Conservation (phyloP, 768 basidiomycete species). For the Mycena polygramma region DNA sequence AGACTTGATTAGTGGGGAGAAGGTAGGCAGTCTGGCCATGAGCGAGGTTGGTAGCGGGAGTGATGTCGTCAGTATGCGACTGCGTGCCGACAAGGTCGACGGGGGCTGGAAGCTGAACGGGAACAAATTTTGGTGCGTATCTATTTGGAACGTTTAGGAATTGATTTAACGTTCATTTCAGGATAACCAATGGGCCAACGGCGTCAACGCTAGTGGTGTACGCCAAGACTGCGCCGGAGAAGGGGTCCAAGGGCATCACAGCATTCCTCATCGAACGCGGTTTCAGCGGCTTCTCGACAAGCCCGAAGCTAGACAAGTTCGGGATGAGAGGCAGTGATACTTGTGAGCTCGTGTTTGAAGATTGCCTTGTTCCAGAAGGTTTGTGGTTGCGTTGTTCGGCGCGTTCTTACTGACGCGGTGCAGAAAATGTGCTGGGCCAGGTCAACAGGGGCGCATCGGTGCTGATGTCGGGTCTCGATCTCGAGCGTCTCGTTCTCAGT, state of each 20-base stretch:
- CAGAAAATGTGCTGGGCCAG: constrained; percentile 88
- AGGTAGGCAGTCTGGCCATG: constrained; percentile 95
- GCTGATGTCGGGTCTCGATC: constrained; percentile 94
- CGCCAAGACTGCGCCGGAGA: constrained; percentile 85
- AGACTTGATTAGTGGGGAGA: constrained; percentile 82
- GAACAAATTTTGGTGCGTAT: constrained; percentile 89
- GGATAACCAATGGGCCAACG: constrained; percentile 95
- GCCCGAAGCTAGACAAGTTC: constrained; percentile 94
- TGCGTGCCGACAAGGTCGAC: constrained; percentile 82
- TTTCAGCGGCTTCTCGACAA: constrained; percentile 88
- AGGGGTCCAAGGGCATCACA: constrained; percentile 90
- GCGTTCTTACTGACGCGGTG: constrained; percentile 11
- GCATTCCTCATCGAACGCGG: constrained; percentile 90
- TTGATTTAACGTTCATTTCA: constrained; percentile 45
- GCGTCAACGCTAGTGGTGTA: constrained; percentile 95
- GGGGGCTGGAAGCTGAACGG: constrained; percentile 89
- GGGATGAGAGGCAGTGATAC: constrained; percentile 98
- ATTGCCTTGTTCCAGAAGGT: constrained; percentile 93
- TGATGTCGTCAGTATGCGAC: constrained; percentile 95
- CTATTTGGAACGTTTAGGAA: background rate
- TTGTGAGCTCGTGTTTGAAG: constrained; percentile 92
- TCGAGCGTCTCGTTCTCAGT: constrained; percentile 91
- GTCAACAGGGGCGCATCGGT: constrained; percentile 87
- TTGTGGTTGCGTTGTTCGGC: constrained; percentile 35
- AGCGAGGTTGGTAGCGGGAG: constrained; percentile 93